Percentiles rank a stretch among this genome's conserved stretches.
These are phyloP conservation scores for Hyphopichia wangnamkhiaoensis DNA, from an alignment of 1,139 yeast genomes.

Conservation along the genomic window DNA sequence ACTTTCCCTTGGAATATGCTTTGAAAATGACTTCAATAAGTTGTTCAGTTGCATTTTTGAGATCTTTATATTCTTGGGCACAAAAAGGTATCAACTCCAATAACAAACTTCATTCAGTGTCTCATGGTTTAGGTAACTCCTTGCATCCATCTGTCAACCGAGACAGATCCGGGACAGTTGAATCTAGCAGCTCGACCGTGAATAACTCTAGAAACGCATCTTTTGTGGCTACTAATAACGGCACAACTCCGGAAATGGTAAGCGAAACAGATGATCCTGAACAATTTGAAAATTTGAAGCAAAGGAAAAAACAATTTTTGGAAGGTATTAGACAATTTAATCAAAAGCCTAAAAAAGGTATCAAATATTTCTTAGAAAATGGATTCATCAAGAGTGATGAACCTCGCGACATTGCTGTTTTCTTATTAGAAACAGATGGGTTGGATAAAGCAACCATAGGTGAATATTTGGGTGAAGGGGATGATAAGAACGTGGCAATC, in stretches of 20 bases:
- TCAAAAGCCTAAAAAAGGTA: slow-evolving; percentile 80
- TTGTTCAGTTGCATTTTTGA: slow-evolving; percentile 78
- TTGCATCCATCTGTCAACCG: slow-evolving; percentile 23
- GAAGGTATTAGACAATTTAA: slow-evolving; percentile 82
- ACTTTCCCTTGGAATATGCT: slow-evolving; percentile 78
- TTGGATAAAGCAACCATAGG: slow-evolving; percentile 86
- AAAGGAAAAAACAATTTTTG: slow-evolving; percentile 75
- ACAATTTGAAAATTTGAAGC: slow-evolving; percentile 84
- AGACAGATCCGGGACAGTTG: slow-evolving; percentile 43
- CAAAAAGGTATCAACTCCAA: slow-evolving; percentile 57
- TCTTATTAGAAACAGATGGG: slow-evolving; percentile 75
- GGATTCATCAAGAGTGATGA: slow-evolving; percentile 63
- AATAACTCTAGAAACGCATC: slow-evolving; percentile 36
- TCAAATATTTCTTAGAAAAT: slow-evolving; percentile 58
- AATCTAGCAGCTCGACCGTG: slow-evolving; percentile 35
- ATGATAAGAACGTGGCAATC: slow-evolving; percentile 69
- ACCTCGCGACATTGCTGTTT: slow-evolving; percentile 71
- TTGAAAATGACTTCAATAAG: slow-evolving; percentile 79
- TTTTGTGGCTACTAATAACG: slow-evolving; percentile 1
- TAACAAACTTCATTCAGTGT: slow-evolving; percentile 2
- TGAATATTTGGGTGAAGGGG: slow-evolving; percentile 90
- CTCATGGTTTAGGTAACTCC: neutral
- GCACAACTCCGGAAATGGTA: slow-evolving; percentile 18
- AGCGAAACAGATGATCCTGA: slow-evolving; percentile 69
- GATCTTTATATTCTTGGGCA: slow-evolving; percentile 87